These are phyloP conservation scores for Fomitopsis pinicola DNA, from an alignment of 1,284 basidiomycete species.

Conservation along the genomic window DNA sequence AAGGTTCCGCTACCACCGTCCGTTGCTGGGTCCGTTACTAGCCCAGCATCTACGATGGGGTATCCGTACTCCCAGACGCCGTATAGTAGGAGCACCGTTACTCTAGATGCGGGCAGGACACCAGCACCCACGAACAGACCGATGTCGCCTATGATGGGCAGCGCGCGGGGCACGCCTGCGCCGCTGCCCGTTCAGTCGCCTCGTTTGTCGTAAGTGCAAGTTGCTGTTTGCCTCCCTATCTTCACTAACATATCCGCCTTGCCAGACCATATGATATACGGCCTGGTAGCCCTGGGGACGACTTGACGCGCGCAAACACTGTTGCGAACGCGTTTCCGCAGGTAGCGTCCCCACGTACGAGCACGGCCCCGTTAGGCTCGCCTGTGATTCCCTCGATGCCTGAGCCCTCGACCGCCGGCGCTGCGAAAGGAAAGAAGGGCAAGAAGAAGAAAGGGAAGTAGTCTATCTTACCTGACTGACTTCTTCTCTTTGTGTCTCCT, in stretches of 20 bases:
- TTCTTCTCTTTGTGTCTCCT: not conserved
- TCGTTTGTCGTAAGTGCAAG: slow-evolving; percentile 1
- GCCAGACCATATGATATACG: slow-evolving; percentile 6
- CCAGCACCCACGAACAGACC: slow-evolving; percentile 9
- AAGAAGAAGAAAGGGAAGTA: slow-evolving; percentile 16
- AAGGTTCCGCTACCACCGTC: slow-evolving; percentile 18
- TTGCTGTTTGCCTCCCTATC: not conserved
- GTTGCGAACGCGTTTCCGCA: not conserved
- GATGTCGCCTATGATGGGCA: slow-evolving; percentile 17
- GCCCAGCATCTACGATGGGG: slow-evolving; percentile 9
- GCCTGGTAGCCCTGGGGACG: not conserved
- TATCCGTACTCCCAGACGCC: slow-evolving; percentile 11
- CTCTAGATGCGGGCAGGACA: slow-evolving; percentile 12
- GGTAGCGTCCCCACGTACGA: not conserved
- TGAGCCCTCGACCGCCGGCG: slow-evolving; percentile 5
- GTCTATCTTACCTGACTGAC: not conserved
- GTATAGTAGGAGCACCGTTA: slow-evolving; percentile 9
- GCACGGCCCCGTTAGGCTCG: slow-evolving; percentile 5
- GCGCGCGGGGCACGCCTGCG: slow-evolving; percentile 7
- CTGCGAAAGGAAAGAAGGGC: slow-evolving; percentile 16
- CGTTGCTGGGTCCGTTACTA: slow-evolving; percentile 6
- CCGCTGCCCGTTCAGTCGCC: slow-evolving; percentile 3
- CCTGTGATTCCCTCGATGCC: slow-evolving; percentile 9
- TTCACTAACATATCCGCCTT: not conserved
- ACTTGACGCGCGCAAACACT: not conserved